Evolutionary conservation across 2,329 filamentous ascomycete species (phyloP).

Genomic region (Blastomyces gilchristii): DNA sequence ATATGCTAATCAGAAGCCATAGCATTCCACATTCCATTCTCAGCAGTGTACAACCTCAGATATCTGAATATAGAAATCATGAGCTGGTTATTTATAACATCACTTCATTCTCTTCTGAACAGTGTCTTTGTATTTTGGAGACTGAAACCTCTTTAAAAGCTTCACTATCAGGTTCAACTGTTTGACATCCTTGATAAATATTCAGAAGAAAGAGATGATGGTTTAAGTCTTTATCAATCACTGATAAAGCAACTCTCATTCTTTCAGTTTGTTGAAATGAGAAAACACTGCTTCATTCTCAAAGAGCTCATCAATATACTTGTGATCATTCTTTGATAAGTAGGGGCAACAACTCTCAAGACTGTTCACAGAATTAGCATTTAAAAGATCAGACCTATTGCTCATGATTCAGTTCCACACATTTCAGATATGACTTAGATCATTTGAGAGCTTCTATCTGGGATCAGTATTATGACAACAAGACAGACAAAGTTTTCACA

Average conservation of each 20-base stretch:
- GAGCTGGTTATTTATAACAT: not conserved
- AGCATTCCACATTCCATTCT: not conserved
- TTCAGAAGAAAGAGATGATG: not conserved
- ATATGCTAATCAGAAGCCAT: no score
- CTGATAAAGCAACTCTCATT: not conserved
- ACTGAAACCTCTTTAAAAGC: not conserved
- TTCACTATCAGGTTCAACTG: not conserved
- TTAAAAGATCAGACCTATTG: not conserved
- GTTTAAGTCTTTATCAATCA: not conserved
- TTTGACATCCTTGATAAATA: not conserved
- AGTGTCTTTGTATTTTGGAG: not conserved
- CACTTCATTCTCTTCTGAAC: not conserved
- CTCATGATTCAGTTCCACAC: not conserved
- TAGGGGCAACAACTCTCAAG: not conserved
- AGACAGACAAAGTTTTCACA: not conserved
- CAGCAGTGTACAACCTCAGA: not conserved
- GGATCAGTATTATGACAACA: not conserved
- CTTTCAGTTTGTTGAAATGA: not conserved
- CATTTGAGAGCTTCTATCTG: not conserved
- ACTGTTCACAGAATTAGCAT: not conserved
- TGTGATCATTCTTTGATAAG: not conserved
- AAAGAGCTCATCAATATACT: not conserved
- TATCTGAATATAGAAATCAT: not conserved
- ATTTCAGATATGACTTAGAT: not conserved
- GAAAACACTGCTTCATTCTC: not conserved